Conservation (phyloP, 345 rosid genomes). For the Murraya koenigii region DNA sequence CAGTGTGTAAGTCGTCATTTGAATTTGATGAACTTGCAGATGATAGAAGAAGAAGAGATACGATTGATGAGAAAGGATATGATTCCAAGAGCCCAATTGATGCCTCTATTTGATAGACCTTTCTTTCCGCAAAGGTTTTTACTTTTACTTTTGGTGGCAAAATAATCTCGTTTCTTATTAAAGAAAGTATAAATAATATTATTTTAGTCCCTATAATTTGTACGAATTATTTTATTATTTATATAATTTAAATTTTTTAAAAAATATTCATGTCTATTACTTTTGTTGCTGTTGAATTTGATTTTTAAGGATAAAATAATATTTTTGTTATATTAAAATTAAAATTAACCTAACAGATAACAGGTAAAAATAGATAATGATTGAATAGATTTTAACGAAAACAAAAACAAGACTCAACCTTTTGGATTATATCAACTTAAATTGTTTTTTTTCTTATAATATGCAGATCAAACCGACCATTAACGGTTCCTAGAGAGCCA, state of each 20-base stretch:
- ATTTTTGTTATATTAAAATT: too few relatives aligned
- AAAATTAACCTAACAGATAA: too few relatives aligned
- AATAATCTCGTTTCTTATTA: too few relatives aligned
- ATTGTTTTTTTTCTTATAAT: neutral
- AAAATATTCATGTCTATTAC: neutral
- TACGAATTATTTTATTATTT: neutral
- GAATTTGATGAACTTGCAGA: conserved; percentile 30
- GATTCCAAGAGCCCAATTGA: conserved; percentile 82
- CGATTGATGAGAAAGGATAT: conserved; percentile 72
- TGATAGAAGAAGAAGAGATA: conserved; percentile 76
- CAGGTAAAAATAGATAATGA: too few relatives aligned
- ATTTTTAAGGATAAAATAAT: too few relatives aligned
- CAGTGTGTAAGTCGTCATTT: neutral
- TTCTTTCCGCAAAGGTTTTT: conserved; percentile 81
- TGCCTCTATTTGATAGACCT: conserved; percentile 81
- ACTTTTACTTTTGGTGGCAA: too few relatives aligned
- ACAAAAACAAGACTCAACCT: too few relatives aligned
- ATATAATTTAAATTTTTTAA: neutral
- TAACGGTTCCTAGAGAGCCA: conserved; percentile 76
- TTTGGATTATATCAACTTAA: too few relatives aligned
- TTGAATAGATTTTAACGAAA: neutral
- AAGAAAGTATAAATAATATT: too few relatives aligned
- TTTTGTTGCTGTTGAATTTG: neutral
- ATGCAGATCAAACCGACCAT: conserved; percentile 67
- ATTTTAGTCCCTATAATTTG: too few relatives aligned